Base-by-base conservation (phyloP, 179 eudicot species). In the Spinacia oleracea region DNA sequence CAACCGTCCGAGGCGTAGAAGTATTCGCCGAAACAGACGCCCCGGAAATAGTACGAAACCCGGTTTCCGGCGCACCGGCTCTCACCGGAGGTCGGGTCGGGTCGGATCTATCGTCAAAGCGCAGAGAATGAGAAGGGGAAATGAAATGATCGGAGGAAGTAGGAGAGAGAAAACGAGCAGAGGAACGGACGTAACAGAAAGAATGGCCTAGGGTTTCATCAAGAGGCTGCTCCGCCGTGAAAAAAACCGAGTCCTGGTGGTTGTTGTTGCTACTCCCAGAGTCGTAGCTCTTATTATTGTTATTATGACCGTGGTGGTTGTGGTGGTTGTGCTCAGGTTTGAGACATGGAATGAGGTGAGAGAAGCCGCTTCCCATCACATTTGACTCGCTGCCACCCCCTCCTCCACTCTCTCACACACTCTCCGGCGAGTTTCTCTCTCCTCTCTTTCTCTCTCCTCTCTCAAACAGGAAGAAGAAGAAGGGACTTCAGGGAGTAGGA, bases 191-290 rank as follows among this genome's bases (percentile, higher is more conserved):
- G 90, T 96, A 96, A 68, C 98, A 90, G 75, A 96, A 96, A 62
- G 99, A 96, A 78, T 96, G 99, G 8, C 99, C 99, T 74, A 96
- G 90, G 89, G 98, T 89, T 86, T 93, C 99, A 82, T 95, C 97
- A 0, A 89, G 77, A 1, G 87, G 89, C 34, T 87, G 89, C 6
- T 81, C 80, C 9, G 89, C 60, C 8, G 85, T 25, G 83, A 89
- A 89, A 58, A 89, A 76, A 62, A 88, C 77, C 42, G 70, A 29
- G 74, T 70, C 35, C 4, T 55, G 80, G 69, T 56, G 43, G 43
- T 27, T 40, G 2, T 66, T 29, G 43, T 27, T 40, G 2, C 63
- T 29, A 23, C 0, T 20, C 25, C 46, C 27, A 25, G 72, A 42
- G 29, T 78, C 51, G 87, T 86, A 35, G 63, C 76, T 82, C 9